Conservation (phyloP, 2,329 filamentous ascomycete species). For the Cladosporium phlei region DNA sequence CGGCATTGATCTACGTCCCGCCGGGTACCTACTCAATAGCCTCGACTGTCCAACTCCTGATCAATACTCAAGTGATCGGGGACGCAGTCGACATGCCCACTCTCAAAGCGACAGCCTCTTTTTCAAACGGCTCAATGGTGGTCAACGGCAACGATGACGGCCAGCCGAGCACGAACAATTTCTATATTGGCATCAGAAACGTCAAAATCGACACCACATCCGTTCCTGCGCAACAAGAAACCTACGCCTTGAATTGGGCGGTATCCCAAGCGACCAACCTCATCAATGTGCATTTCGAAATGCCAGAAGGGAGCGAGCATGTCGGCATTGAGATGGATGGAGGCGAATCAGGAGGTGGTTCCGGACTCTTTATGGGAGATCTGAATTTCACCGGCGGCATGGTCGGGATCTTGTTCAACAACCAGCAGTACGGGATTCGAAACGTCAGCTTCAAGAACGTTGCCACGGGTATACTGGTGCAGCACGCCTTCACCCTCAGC, state of each 20-base stretch:
- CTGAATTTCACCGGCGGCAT: constrained; percentile 42
- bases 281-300: constrained; percentile 30
- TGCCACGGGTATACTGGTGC: constrained; percentile 19
- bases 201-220: constrained; percentile 27
- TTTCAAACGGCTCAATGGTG: not conserved
- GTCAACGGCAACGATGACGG: constrained; percentile 7
- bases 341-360: constrained; percentile 32
- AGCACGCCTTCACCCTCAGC: constrained; percentile 22
- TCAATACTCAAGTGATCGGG: constrained; percentile 88
- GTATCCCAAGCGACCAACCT: constrained; percentile 28
- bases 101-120: constrained; percentile 48
- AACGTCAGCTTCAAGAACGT: constrained; percentile 40
- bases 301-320: constrained; percentile 34
- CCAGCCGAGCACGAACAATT: constrained; percentile 20
- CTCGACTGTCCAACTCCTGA: constrained; percentile 72
- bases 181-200: constrained; percentile 28
- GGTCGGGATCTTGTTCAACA: constrained; percentile 39
- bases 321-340: constrained; percentile 35
- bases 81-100: constrained; percentile 67
- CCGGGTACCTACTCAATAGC: constrained; percentile 53
- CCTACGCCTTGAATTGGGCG: constrained; percentile 27
- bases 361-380: constrained; percentile 45
- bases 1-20: constrained; percentile 48
- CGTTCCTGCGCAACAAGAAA: constrained; percentile 14
- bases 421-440: constrained; percentile 53